A percentile compares a stretch with the other conserved stretches of the same genome.
phyloP scores from a whole-genome alignment of 768 basidiomycete species.

The Amanita muscaria region DNA sequence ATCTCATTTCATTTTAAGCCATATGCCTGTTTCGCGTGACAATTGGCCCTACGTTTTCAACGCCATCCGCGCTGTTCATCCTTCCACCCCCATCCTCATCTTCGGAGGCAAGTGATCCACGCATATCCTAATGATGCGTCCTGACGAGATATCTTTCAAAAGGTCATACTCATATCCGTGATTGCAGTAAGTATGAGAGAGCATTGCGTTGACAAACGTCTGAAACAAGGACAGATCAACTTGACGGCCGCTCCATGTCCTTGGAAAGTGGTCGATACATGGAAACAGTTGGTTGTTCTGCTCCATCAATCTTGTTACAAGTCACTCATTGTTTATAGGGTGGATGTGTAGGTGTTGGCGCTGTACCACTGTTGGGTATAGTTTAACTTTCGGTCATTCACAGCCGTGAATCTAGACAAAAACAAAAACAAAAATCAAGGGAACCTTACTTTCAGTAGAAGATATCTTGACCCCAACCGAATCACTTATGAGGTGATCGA shows the following conservation, averaged over 20 bases:
- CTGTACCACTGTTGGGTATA: not conserved
- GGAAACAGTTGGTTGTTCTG: constrained; percentile 72
- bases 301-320: not conserved
- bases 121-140: not conserved
- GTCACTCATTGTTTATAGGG: constrained; percentile 23
- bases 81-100: constrained; percentile 68
- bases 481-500: constrained; percentile 58
- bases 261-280: constrained; percentile 87
- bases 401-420: constrained; percentile 46
- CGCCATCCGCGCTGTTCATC: constrained; percentile 65
- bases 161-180: constrained; percentile 74
- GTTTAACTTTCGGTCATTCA: constrained; percentile 1
- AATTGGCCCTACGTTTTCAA: constrained; percentile 68
- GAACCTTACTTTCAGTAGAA: constrained; percentile 54
- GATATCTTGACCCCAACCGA: constrained; percentile 76
- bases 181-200: constrained; percentile 45
- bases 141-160: not conserved
- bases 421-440: constrained; percentile 26
- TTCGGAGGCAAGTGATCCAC: constrained; percentile 48
- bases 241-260: constrained; percentile 67
- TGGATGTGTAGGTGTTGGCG: constrained; percentile 49
- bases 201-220: not conserved
- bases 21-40: constrained; percentile 73
- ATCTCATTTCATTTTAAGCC: too few relatives aligned
- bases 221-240: constrained; percentile 33